Evolutionary conservation across 108 stramenopile genomes (phyloP).

Genomic region (Skeletonema tropicum): DNA sequence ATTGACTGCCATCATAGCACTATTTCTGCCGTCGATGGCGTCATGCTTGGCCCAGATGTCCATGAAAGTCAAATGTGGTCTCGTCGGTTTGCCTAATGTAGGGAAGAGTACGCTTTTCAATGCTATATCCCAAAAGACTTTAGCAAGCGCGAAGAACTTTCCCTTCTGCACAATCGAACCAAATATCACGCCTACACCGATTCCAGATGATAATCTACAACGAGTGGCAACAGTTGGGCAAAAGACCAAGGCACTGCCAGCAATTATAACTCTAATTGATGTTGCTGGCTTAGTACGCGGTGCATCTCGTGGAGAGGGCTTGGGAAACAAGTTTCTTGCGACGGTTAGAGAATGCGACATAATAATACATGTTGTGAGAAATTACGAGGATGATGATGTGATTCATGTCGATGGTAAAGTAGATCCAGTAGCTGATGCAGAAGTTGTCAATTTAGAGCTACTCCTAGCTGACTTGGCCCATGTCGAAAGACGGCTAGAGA

Average conservation of each 20-base stretch:
- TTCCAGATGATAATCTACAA: conserved; percentile 77
- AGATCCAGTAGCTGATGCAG: conserved; percentile 90
- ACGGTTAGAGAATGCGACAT: conserved; percentile 85
- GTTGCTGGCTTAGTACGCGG: conserved; percentile 94
- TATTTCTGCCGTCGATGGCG: background rate
- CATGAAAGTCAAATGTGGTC: conserved; percentile 69
- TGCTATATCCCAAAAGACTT: conserved; percentile 64
- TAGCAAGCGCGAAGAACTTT: conserved; percentile 78
- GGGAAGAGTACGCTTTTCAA: conserved; percentile 93
- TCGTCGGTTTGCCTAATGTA: conserved; percentile 93
- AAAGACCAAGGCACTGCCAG: conserved; percentile 61
- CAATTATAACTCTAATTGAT: conserved; percentile 88
- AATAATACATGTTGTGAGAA: conserved; percentile 87
- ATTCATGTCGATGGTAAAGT: conserved; percentile 89
- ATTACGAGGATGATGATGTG: conserved; percentile 80
- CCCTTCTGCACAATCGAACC: conserved; percentile 99
- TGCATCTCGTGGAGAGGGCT: conserved; percentile 90
- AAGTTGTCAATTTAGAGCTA: conserved; percentile 88
- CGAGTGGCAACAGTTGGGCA: conserved; percentile 48
- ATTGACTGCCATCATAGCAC: background rate
- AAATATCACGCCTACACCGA: conserved; percentile 77
- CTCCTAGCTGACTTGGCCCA: conserved; percentile 88
- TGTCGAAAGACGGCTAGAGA: conserved; percentile 82
- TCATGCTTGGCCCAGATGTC: conserved; percentile 1
- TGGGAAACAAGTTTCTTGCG: conserved; percentile 94